phyloP scores from a whole-genome alignment of 441 rosid species.

The Gossypium schwendimanii region DNA sequence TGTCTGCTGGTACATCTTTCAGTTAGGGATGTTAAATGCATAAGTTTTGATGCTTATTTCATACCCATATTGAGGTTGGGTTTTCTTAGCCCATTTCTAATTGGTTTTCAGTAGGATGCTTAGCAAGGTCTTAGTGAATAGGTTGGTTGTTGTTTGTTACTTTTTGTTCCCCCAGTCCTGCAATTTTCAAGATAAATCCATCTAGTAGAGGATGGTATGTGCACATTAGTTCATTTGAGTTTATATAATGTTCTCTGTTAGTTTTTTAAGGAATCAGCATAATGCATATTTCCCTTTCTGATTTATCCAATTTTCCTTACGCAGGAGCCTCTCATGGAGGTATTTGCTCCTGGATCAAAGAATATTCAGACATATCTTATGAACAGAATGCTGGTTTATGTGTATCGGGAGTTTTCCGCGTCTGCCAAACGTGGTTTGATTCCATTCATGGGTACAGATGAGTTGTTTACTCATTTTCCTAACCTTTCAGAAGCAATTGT shows the following conservation, averaged over 20 bases:
- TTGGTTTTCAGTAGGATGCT: neutral
- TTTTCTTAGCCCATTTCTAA: neutral
- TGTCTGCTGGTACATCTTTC: neutral
- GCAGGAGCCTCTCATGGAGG: conserved; percentile 97
- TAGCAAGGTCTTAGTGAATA: neutral
- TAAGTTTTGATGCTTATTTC: conserved; percentile 2
- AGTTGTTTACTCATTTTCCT: conserved; percentile 62
- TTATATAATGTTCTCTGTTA: neutral
- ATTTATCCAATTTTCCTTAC: conserved; percentile 17
- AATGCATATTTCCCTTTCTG: neutral
- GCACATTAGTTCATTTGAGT: neutral
- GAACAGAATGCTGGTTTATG: conserved; percentile 72
- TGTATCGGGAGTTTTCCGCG: conserved; percentile 74
- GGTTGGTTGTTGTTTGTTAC: neutral
- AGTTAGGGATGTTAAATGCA: neutral
- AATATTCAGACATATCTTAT: conserved; percentile 66
- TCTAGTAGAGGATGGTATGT: neutral
- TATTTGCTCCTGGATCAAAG: conserved; percentile 80
- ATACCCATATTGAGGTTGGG: neutral
- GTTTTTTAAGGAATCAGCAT: neutral
- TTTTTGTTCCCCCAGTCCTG: neutral
- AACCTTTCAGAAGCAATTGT: conserved; percentile 60
- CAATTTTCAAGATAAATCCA: neutral
- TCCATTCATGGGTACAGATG: conserved; percentile 71
- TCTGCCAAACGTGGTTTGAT: conserved; percentile 48